Base-by-base conservation (phyloP, 2,329 filamentous ascomycete genomes). In the Fusarium tricinctum region DNA sequence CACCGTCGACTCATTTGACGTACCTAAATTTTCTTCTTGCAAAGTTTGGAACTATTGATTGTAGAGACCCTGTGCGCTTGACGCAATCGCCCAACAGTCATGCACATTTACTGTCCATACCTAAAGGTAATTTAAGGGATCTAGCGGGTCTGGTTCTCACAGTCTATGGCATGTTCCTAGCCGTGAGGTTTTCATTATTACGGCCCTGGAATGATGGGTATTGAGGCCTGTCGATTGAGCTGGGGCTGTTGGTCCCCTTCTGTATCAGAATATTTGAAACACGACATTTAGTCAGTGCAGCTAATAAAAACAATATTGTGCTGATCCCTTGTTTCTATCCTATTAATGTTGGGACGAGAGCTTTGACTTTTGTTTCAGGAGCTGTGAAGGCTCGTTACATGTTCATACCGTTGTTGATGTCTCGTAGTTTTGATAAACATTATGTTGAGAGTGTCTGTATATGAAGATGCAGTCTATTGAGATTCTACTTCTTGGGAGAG, bases 101-200 rank as follows among this genome's bases (percentile, higher is more conserved):
- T 15, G 17, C 17, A 9, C 17, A 10, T n/a, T 38, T 38, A 38
- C 33, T 38, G 8, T 38, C n/a, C 35, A 6, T 35, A 17, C 33
- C 19, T 22, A 12, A 19, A 19, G 23, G 30, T 40, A 14, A 33
- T 33, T 26, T 33, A 58, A 42, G 39, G 51, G 42, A 28, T 42
- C 15, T n/a, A 47, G 51, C 48, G 43, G 42, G 35, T 28, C 15
- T 20, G 40, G 49, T 45, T 57, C 49, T 45, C 49, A 42, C 35
- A 39, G 45, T 38, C 17, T 20, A 57, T 69, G 66, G 68, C 43
- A 54, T 65, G 60, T 68, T 66, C 44, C 39, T 40, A 46, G 26
- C 40, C 46, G 20, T 61, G 52, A 52, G 58, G 69, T 73, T 73
- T 73, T 72, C 71, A 70, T 23, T 8, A 8, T 23, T 8, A 23